Percentiles rank a stretch among this genome's conserved stretches.
phyloP scores from a whole-genome alignment of 1,139 yeast species.

The Meyerozyma sp. region DNA sequence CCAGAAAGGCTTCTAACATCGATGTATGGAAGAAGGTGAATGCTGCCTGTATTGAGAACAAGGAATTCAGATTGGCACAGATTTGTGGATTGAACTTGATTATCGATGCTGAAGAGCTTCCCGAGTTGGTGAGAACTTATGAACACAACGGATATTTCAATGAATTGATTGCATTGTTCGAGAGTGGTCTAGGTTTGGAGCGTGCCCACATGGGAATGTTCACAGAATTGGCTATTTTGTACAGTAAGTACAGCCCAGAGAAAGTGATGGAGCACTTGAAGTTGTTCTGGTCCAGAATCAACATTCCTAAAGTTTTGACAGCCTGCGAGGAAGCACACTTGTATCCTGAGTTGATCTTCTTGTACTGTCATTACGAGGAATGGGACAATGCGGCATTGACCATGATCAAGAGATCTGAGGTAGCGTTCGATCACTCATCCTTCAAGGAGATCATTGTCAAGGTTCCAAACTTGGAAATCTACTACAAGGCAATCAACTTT shows the following conservation, averaged over 20 bases:
- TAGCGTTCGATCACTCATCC: constrained; percentile 88
- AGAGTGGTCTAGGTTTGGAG: constrained; percentile 93
- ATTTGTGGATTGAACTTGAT: constrained; percentile 97
- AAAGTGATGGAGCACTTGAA: constrained; percentile 95
- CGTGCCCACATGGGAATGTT: constrained; percentile 99
- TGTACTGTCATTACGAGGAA: constrained; percentile 97
- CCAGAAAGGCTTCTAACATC: constrained; percentile 93
- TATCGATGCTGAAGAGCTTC: constrained; percentile 95
- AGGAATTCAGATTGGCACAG: constrained; percentile 95
- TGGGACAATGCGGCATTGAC: constrained; percentile 98
- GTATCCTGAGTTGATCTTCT: constrained; percentile 94
- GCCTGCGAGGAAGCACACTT: constrained; percentile 93
- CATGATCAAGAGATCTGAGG: constrained; percentile 94
- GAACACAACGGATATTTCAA: constrained; percentile 89
- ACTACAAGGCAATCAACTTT: constrained; percentile 94
- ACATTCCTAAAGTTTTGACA: constrained; percentile 93
- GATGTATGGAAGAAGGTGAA: constrained; percentile 97
- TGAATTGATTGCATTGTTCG: constrained; percentile 86
- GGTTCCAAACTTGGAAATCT: constrained; percentile 93
- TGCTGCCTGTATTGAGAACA: constrained; percentile 91
- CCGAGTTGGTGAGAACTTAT: constrained; percentile 81
- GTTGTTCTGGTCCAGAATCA: constrained; percentile 96
- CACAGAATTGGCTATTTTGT: constrained; percentile 88
- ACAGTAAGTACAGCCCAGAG: constrained; percentile 86
- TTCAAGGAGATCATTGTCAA: constrained; percentile 93